Conservation (phyloP, 2,329 filamentous ascomycete genomes). For the Aureobasidium leucospermi region DNA sequence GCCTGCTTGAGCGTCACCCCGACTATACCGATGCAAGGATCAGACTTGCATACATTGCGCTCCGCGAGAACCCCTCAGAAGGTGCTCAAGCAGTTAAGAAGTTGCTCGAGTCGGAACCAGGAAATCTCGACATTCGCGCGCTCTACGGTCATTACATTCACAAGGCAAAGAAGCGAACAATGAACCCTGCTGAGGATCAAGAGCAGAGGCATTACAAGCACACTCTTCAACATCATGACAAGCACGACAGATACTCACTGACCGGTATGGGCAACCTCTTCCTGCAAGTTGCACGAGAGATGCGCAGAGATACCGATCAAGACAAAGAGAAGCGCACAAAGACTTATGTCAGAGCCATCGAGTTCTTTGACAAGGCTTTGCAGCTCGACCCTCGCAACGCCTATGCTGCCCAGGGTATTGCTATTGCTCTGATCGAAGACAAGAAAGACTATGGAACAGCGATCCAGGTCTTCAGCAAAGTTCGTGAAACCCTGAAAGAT, state of each 20-base stretch:
- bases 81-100: conserved; percentile 80
- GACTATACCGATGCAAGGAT: conserved; percentile 91
- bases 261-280: conserved; percentile 98
- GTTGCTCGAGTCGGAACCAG: conserved; percentile 74
- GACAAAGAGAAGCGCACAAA: conserved; percentile 87
- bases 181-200: conserved; percentile 77
- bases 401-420: conserved; percentile 91
- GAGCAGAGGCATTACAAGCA: conserved; percentile 96
- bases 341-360: conserved; percentile 83
- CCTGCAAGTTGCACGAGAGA: conserved; percentile 79
- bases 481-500: conserved; percentile 84
- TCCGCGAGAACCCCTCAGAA: conserved; percentile 71
- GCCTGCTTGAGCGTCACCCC: conserved; percentile 69
- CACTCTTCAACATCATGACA: conserved; percentile 87
- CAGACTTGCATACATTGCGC: conserved; percentile 80
- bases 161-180: conserved; percentile 73
- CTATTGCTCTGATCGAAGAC: conserved; percentile 88
- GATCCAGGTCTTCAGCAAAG: conserved; percentile 79
- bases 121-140: conserved; percentile 84
- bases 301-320: conserved; percentile 80
- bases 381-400: conserved; percentile 93
- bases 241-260: conserved; percentile 94
- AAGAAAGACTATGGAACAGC: conserved; percentile 81
- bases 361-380: conserved; percentile 96
- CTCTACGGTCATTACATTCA: conserved; percentile 95